Evolutionary conservation across 2,329 filamentous ascomycete species (phyloP), one percentile per base, ranked within the genome.

Genomic region (Sclerotiophoma versabilis): DNA sequence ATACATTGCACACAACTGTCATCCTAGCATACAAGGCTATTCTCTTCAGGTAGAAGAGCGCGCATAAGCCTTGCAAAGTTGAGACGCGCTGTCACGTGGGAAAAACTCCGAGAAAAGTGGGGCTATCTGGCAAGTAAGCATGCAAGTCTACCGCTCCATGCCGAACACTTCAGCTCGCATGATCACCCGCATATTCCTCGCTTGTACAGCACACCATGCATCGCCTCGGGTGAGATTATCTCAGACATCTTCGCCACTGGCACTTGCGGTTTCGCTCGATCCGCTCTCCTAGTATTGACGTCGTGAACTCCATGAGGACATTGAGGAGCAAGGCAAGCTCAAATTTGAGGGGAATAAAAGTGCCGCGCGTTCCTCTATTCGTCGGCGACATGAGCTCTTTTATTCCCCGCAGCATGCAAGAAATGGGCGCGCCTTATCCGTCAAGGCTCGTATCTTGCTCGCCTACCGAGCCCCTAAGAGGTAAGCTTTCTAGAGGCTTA

Each of bases 401-500:
- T 7, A 5, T 22, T 26, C 32, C 25, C 19, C 10, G 26, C 22
- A 17, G 26, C 4, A 44, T 44, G 43, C 34, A 19, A 52, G 27
- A 23, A 14, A 29, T n/a, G 14, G 26, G 19, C 34, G 14, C 22
- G 26, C 22, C 32, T 26, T 14, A 37, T 19, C 15, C 32, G 39
- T 49, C 39, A 34, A 44, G 38, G 27, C 27, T 49, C 45, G 39
- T 45, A 49, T 54, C 14, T 7, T 33, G 27, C 33, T 54, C 46
- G 51, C 34, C 39, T 54, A 34, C n/a, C 8, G 22, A 42, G 27
- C 14, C 51, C 46, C 36, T 10, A 49, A 41, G 5, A 25, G 45
- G 51, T 49, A 54, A 54, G 51, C 39, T 45, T 10, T 45, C 27
- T 39, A 44, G 19, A 41, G 19, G 17, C 33, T 49, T 49, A 46